These are phyloP conservation scores for Cryptosporidium sp. DNA, from an alignment of 169 alveolate genomes.

Conservation along the genomic window DNA sequence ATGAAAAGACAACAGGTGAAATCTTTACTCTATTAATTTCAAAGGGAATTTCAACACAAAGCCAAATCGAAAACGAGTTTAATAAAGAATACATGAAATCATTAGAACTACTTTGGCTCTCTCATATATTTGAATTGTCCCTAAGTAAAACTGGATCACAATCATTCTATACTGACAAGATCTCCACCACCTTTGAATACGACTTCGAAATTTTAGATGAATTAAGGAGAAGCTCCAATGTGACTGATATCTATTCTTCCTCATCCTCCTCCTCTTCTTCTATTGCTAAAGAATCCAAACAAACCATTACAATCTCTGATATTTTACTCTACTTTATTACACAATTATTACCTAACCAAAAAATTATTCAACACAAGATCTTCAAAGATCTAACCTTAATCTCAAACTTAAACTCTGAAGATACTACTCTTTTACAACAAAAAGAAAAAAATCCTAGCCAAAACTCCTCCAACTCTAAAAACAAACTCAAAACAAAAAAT, in stretches of 20 bases:
- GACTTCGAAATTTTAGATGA: conserved; percentile 59
- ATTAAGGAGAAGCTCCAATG: conserved; percentile 17
- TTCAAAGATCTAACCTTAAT: conserved; percentile 17
- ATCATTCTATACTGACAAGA: background rate
- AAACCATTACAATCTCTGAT: conserved; percentile 13
- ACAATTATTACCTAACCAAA: conserved; percentile 17
- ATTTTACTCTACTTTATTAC: conserved; percentile 37
- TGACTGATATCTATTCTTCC: background rate
- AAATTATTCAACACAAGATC: conserved; percentile 16
- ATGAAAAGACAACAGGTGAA: background rate
- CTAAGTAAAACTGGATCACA: background rate
- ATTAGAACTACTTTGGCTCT: conserved; percentile 18
- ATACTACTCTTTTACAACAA: background rate
- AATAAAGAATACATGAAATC: background rate
- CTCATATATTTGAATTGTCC: conserved; percentile 48
- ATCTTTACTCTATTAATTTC: background rate
- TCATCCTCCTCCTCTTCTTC: background rate
- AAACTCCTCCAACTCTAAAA: background rate
- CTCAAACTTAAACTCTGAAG: conserved; percentile 12
- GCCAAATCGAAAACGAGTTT: background rate
- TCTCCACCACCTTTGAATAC: conserved; percentile 18
- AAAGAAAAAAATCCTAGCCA: background rate
- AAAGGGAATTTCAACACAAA: background rate
- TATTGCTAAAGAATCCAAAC: background rate
- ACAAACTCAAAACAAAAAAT: background rate